These are phyloP conservation scores for Opeltia flavorubescens DNA, from an alignment of 495 filamentous ascomycete species.

Conservation along the genomic window DNA sequence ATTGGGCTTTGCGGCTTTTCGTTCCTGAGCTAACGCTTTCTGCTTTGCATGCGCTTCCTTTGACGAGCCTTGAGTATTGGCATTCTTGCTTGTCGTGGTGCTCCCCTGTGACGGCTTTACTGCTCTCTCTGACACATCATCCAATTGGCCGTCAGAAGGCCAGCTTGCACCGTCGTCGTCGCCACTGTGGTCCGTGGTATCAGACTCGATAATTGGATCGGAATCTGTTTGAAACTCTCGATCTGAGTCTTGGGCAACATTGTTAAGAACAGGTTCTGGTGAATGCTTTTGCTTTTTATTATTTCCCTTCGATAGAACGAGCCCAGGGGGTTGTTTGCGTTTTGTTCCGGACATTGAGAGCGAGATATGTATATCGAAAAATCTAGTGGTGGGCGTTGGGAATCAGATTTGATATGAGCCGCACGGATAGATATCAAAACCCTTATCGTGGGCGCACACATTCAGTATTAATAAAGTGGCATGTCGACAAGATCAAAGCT, in stretches of 20 bases:
- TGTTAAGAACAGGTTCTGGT: background rate
- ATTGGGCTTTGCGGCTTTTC: conserved; percentile 83
- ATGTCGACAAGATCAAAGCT: too few relatives aligned
- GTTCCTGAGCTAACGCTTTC: conserved; percentile 71
- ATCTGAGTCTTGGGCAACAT: background rate
- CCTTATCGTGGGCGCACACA: background rate
- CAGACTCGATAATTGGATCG: conserved; percentile 16
- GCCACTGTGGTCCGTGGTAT: conserved; percentile 16
- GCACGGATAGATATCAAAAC: background rate
- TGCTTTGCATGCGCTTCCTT: conserved; percentile 86
- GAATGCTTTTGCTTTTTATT: background rate
- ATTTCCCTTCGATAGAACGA: background rate
- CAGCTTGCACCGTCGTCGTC: conserved; percentile 15
- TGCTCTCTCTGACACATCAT: conserved; percentile 19
- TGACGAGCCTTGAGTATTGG: conserved; percentile 36
- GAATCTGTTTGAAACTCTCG: conserved; percentile 15
- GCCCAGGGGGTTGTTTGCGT: conserved; percentile 2
- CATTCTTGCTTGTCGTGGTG: too few relatives aligned
- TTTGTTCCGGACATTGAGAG: conserved; percentile 4
- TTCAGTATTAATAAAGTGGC: too few relatives aligned
- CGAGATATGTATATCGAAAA: too few relatives aligned
- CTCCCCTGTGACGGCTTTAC: too few relatives aligned
- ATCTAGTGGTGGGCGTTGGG: too few relatives aligned
- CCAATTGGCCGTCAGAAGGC: conserved; percentile 21
- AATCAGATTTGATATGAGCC: background rate